Evolutionary conservation across 2,329 filamentous ascomycete genomes (phyloP).

Genomic region (Fusarium sp.): DNA sequence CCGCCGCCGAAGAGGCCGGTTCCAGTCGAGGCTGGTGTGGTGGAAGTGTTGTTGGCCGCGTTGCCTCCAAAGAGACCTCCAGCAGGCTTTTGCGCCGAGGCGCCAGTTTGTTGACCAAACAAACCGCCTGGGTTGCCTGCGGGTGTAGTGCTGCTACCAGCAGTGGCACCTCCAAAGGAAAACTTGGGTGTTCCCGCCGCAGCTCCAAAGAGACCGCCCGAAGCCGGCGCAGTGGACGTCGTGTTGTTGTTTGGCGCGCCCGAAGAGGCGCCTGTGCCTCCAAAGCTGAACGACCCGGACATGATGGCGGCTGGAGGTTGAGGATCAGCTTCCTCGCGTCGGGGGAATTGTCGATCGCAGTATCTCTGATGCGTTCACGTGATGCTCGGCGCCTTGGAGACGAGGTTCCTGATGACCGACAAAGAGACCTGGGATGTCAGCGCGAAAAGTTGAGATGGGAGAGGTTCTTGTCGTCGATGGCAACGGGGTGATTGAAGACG

Average conservation of each 20-base stretch:
- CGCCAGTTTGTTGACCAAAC: slow-evolving; percentile 49
- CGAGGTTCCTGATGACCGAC: slow-evolving; percentile 1
- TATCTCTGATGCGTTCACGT: slow-evolving; percentile 7
- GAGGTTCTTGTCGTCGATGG: slow-evolving; percentile 37
- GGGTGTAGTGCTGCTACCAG: slow-evolving; percentile 45
- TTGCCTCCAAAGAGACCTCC: slow-evolving; percentile 39
- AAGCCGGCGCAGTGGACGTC: slow-evolving; percentile 53
- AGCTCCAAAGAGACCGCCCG: slow-evolving; percentile 56
- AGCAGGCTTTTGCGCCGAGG: slow-evolving; percentile 44
- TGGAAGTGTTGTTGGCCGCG: slow-evolving; percentile 37
- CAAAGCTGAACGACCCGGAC: slow-evolving; percentile 53
- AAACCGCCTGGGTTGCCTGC: slow-evolving; percentile 43
- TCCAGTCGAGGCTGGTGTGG: slow-evolving; percentile 23
- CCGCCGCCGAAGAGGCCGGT: slow-evolving; percentile 43
- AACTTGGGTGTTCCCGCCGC: slow-evolving; percentile 51
- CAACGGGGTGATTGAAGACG: slow-evolving; percentile 33
- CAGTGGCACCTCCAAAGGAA: slow-evolving; percentile 53
- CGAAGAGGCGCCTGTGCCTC: slow-evolving; percentile 49
- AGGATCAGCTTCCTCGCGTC: slow-evolving; percentile 36
- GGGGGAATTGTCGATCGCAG: slow-evolving; percentile 25
- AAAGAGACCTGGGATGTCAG: slow-evolving; percentile 14
- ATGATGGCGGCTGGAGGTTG: slow-evolving; percentile 44
- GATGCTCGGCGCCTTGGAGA: slow-evolving; percentile 13
- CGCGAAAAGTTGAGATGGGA: slow-evolving; percentile 25
- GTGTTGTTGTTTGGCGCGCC: slow-evolving; percentile 47